Percentiles rank a stretch among this genome's conserved stretches.
phyloP scores from a whole-genome alignment of 2,329 filamentous ascomycete genomes.

The Lecanicillium sp. region DNA sequence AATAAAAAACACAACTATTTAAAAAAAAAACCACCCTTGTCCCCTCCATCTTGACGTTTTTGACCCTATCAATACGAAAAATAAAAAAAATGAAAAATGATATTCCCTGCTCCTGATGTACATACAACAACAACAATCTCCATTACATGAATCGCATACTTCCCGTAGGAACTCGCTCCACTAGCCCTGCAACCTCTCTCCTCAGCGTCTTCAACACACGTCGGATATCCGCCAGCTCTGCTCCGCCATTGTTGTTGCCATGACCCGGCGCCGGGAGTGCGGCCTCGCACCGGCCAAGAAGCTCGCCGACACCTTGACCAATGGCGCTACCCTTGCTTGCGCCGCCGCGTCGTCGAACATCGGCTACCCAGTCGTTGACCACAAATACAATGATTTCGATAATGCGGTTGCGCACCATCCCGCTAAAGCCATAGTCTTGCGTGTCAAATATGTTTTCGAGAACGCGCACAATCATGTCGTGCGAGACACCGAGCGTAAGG shows the following conservation, averaged over 20 bases:
- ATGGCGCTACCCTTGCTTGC: constrained; percentile 29
- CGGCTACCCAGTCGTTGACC: constrained; percentile 40
- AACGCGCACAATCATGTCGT: constrained; percentile 46
- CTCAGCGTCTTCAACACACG: constrained; percentile 32
- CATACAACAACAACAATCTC: not conserved
- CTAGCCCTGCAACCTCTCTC: constrained; percentile 34
- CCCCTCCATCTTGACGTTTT: too few relatives aligned
- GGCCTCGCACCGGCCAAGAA: constrained; percentile 41
- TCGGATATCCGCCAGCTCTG: constrained; percentile 35
- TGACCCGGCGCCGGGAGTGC: constrained; percentile 31
- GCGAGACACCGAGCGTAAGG: constrained; percentile 45
- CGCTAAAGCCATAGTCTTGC: constrained; percentile 51
- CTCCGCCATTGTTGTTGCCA: constrained; percentile 34
- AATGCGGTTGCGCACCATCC: constrained; percentile 37
- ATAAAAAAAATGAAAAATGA: too few relatives aligned
- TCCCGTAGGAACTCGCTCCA: constrained; percentile 32
- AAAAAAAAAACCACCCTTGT: too few relatives aligned
- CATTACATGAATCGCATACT: constrained; percentile 38
- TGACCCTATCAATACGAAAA: too few relatives aligned
- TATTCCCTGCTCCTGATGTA: too few relatives aligned
- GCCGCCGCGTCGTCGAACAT: constrained; percentile 38
- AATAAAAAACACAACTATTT: too few relatives aligned
- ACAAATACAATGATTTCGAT: constrained; percentile 46
- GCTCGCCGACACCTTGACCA: constrained; percentile 36
- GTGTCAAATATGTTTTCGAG: constrained; percentile 50